phyloP scores from a whole-genome alignment of 2,329 filamentous ascomycete genomes.

The Penicillium sp. region DNA sequence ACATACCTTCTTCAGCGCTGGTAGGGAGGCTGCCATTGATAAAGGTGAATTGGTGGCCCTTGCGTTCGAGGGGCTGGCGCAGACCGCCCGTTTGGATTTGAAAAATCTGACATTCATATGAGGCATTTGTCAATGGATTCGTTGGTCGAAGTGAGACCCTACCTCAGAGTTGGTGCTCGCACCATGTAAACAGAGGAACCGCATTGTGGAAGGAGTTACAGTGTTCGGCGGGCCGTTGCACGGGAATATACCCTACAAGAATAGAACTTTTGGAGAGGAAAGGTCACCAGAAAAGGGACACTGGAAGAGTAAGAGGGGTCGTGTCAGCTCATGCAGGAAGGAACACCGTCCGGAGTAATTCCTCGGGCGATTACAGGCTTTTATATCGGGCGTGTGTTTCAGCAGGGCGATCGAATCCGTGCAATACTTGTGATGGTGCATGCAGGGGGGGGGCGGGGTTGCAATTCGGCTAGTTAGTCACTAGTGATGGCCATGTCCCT shows the following conservation, averaged over 20 bases:
- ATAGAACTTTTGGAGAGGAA: neutral
- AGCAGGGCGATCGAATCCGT: neutral
- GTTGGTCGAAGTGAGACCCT: constrained; percentile 10
- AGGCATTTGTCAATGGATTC: neutral
- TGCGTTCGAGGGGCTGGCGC: constrained; percentile 30
- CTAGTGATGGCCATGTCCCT: neutral
- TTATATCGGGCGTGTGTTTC: neutral
- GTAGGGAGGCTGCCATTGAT: constrained; percentile 33
- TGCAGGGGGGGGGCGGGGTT: neutral
- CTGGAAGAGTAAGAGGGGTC: neutral
- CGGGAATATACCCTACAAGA: neutral
- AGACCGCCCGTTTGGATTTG: constrained; percentile 41
- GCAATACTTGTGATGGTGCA: constrained; percentile 1
- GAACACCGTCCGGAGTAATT: neutral
- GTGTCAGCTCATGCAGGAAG: constrained; percentile 8
- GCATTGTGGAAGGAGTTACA: constrained; percentile 26
- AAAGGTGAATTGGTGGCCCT: constrained; percentile 36
- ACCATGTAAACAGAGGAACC: constrained; percentile 40
- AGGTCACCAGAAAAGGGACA: neutral
- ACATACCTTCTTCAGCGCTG: constrained; percentile 34
- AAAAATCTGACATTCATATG: constrained; percentile 32
- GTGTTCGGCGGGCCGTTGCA: neutral
- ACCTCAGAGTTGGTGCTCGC: constrained; percentile 39
- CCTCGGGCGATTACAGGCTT: neutral
- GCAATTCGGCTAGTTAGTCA: neutral